Base-by-base conservation (phyloP, 1,284 basidiomycete species). In the Rhodotorula sp. region DNA sequence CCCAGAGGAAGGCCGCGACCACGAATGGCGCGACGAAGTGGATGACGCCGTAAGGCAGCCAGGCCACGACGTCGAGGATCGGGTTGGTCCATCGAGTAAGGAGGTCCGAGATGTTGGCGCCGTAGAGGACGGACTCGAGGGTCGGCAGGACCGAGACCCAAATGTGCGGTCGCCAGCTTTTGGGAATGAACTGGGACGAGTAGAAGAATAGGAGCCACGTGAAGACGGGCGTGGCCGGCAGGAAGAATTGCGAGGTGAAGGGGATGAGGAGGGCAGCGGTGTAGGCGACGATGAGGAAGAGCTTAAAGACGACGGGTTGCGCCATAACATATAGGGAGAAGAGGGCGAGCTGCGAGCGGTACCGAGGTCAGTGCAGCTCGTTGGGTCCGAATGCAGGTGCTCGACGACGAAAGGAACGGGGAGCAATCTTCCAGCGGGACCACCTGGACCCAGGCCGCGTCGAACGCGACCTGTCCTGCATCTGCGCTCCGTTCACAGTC, bases 21-120 rank as follows among this genome's bases (percentile, higher is more conserved):
- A 93, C 82, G 81, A 93, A 90, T 0, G 95, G 94, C 48, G 90
- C 82, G 27, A 85, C 86, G 82, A 96, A 99, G 82, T 99, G 96
- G 23, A 90, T 85, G 56, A 98, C 87, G 25, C 97, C 97, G 80
- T 99, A 99, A 0, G 96, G 95, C 2, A 98, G 80, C 96, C 96
- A 99, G 0, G 95, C 95, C 65, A 97, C 80, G 72, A 99, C 87
- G 81, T 99, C 96, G 64, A 99, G 87, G 41, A 93, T 77, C 5
- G 94, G 92, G 79, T 97, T 91, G 4, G 95, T 97, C 82, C 89
- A 93, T 25, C 93, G 87, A 5, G 95, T 98, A 73, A 98, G 88
- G 79, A 98, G 90, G 82, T 97, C 94, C 49, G 92, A 94, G 73
- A 98, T 95, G 83, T 97, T 98, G 63, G 93, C 95, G 16, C 96